A percentile compares a stretch with the other conserved stretches of the same genome.
These are phyloP conservation scores for Tylopilus sp. DNA, from an alignment of 768 basidiomycete species.

Conservation along the genomic window DNA sequence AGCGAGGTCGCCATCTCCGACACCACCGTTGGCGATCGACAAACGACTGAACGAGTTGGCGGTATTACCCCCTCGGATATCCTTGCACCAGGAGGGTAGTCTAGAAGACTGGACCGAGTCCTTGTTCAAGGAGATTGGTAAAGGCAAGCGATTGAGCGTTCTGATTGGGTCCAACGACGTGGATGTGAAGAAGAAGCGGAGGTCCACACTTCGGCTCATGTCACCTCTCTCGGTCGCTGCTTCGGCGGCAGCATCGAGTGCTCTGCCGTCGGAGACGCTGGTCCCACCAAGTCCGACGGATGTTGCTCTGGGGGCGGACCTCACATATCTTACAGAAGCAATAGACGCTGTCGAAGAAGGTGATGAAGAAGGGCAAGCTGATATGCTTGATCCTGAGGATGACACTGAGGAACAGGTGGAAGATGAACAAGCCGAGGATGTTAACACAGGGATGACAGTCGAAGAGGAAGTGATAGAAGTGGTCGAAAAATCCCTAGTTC, in stretches of 20 bases:
- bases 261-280: conserved; percentile 2
- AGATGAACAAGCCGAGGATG: background rate
- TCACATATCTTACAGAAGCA: conserved; percentile 10
- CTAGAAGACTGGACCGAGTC: conserved; percentile 54
- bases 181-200: conserved; percentile 13
- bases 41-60: conserved; percentile 19
- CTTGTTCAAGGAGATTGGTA: conserved; percentile 48
- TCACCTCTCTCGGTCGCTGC: background rate
- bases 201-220: conserved; percentile 17
- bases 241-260: conserved; percentile 3
- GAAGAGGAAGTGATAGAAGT: background rate
- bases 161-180: background rate
- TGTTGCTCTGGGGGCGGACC: conserved; percentile 19
- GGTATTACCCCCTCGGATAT: conserved; percentile 48
- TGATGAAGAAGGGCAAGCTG: conserved; percentile 6
- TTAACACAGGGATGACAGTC: background rate
- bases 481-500: background rate
- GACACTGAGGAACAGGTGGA: background rate
- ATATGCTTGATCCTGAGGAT: background rate
- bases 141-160: conserved; percentile 16
- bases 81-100: conserved; percentile 47
- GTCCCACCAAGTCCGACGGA: conserved; percentile 12
- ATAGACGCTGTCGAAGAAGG: conserved; percentile 9
- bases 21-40: conserved; percentile 32
- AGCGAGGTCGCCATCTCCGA: conserved; percentile 15